Evolutionary conservation across 2,329 filamentous ascomycete species (phyloP).

Genomic region (Nothomitra cinnamomea): DNA sequence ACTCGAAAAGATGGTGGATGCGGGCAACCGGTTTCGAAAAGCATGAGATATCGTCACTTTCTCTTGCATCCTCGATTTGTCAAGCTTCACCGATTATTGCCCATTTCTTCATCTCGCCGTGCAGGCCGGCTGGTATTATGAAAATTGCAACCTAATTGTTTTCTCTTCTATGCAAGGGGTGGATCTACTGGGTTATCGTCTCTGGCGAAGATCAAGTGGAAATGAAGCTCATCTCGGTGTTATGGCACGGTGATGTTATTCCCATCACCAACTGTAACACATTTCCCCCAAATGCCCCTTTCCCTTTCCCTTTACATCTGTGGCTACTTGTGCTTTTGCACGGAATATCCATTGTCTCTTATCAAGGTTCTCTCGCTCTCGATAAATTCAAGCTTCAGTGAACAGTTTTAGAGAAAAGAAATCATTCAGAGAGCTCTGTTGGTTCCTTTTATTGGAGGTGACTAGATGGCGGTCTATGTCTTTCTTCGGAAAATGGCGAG

Average conservation of each 20-base stretch:
- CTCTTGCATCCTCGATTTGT: constrained; percentile 1
- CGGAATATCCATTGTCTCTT: neutral
- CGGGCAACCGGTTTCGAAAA: neutral
- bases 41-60: neutral
- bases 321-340: constrained; percentile 2
- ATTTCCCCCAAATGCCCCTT: neutral
- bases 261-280: neutral
- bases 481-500: neutral
- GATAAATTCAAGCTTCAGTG: constrained; percentile 2
- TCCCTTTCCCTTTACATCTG: neutral
- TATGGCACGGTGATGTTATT: neutral
- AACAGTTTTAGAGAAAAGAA: constrained; percentile 5
- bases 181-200: constrained; percentile 2
- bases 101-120: neutral
- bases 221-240: constrained; percentile 1
- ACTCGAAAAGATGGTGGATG: constrained; percentile 1
- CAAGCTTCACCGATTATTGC: neutral
- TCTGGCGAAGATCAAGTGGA: constrained; percentile 1
- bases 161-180: constrained; percentile 1
- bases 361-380: constrained; percentile 1
- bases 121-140: neutral
- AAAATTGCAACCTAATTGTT: constrained; percentile 1
- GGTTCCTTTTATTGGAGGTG: neutral
- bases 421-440: neutral
- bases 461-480: neutral